Percentiles rank a stretch among this genome's conserved stretches.
phyloP scores from a whole-genome alignment of 805 yeast species.

The Saccharomycopsis guyanensis region DNA sequence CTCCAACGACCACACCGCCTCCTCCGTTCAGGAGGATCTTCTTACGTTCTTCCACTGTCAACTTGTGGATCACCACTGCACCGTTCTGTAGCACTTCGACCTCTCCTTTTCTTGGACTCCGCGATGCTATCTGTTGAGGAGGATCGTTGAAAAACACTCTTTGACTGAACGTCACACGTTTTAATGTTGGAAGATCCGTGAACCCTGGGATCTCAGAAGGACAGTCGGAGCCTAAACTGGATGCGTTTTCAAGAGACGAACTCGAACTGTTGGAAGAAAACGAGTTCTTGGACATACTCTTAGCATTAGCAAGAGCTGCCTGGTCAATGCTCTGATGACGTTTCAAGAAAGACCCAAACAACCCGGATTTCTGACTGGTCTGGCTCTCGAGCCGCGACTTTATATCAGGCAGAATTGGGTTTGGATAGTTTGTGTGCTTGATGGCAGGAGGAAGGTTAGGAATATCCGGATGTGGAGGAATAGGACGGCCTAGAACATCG shows the following conservation, averaged over 20 bases:
- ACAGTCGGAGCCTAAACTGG: too few species aligned
- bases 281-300: slow-evolving; percentile 9
- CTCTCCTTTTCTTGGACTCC: slow-evolving; percentile 76
- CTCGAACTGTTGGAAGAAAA: slow-evolving; percentile 6
- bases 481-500: slow-evolving; percentile 36
- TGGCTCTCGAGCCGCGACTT: slow-evolving; percentile 17
- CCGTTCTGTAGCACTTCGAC: slow-evolving; percentile 58
- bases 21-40: slow-evolving; percentile 39
- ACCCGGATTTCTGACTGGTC: slow-evolving; percentile 4
- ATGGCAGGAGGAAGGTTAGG: slow-evolving; percentile 46
- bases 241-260: background rate
- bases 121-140: slow-evolving; percentile 82
- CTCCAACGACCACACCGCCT: slow-evolving; percentile 73
- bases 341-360: slow-evolving; percentile 4
- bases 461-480: slow-evolving; percentile 44
- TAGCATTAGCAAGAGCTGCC: background rate
- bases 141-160: slow-evolving; percentile 76
- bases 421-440: slow-evolving; percentile 20
- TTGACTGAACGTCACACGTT: slow-evolving; percentile 69
- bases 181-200: slow-evolving; percentile 36
- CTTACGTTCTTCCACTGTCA: slow-evolving; percentile 46
- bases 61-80: slow-evolving; percentile 42
- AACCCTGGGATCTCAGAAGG: slow-evolving; percentile 32
- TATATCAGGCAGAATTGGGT: slow-evolving; percentile 10
- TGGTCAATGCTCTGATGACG: slow-evolving; percentile 12